A percentile compares a stretch with the other conserved stretches of the same genome.
Evolutionary conservation across 768 basidiomycete species (phyloP).

Genomic region (Glaciozyma antarctica): DNA sequence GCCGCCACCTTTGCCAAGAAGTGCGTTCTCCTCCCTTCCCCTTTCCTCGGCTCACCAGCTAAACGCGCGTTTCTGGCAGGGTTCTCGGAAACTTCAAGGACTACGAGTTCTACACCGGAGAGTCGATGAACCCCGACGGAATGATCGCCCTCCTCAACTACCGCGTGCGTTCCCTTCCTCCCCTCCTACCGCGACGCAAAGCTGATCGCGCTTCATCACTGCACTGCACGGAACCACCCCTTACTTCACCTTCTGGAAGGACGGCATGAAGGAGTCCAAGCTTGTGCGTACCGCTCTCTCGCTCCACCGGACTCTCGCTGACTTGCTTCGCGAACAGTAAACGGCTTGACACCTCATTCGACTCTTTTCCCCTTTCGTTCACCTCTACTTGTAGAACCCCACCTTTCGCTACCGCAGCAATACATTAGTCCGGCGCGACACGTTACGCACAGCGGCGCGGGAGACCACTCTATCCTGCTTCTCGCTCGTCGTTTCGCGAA

Average conservation of each 20-base stretch:
- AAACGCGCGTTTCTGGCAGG: constrained; percentile 12
- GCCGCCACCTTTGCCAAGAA: constrained; percentile 76
- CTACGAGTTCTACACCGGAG: constrained; percentile 63
- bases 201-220: neutral
- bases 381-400: no score
- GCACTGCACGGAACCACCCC: constrained; percentile 40
- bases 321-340: no score
- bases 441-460: no score
- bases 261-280: constrained; percentile 66
- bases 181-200: constrained; percentile 42
- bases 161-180: constrained; percentile 44
- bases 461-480: no score
- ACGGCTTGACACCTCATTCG: no score
- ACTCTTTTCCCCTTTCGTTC: no score
- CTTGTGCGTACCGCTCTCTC: neutral
- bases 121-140: constrained; percentile 65
- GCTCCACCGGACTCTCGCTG: no score
- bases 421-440: no score
- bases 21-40: constrained; percentile 2
- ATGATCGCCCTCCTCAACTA: constrained; percentile 94
- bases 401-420: no score
- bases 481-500: no score
- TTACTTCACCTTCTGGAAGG: constrained; percentile 64
- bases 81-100: constrained; percentile 82
- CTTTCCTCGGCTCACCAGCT: neutral